These are phyloP conservation scores for Phytophthora melonis DNA, from an alignment of 352 stramenopile species.

Conservation along the genomic window DNA sequence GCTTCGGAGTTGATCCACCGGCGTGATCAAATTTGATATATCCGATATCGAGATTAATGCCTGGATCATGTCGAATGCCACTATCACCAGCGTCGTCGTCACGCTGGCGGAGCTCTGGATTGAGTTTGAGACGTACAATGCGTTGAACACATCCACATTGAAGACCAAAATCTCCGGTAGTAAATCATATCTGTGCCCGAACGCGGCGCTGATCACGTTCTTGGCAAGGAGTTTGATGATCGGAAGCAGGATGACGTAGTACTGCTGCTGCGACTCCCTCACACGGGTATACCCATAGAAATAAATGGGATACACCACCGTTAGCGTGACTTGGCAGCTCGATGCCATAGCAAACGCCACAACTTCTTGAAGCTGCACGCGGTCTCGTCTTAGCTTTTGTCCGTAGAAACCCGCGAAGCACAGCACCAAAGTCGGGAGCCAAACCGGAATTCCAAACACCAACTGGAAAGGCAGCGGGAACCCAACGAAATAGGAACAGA, in stretches of 20 bases:
- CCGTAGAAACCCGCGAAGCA: background rate
- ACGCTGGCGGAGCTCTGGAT: background rate
- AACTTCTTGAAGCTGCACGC: background rate
- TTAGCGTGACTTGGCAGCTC: background rate
- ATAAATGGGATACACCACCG: background rate
- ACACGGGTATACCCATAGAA: background rate
- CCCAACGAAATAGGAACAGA: background rate
- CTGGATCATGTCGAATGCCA: background rate
- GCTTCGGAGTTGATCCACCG: background rate
- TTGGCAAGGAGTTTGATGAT: constrained; percentile 7
- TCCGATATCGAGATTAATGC: constrained; percentile 1
- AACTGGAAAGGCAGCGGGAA: constrained; percentile 1
- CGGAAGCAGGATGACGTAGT: background rate
- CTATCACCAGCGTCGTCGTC: background rate
- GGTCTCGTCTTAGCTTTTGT: background rate
- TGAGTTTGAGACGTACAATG: background rate
- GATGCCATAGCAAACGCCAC: background rate
- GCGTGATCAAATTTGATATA: background rate
- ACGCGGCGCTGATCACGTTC: background rate
- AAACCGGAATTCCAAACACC: constrained; percentile 1
- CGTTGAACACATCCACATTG: constrained; percentile 1
- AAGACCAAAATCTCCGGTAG: constrained; percentile 3
- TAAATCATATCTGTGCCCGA: background rate
- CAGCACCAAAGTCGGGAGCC: background rate
- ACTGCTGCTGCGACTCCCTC: background rate